A percentile compares a stretch with the other conserved stretches of the same genome.
phyloP scores from a whole-genome alignment of 2,329 filamentous ascomycete species.

The Metarhizium sp. region DNA sequence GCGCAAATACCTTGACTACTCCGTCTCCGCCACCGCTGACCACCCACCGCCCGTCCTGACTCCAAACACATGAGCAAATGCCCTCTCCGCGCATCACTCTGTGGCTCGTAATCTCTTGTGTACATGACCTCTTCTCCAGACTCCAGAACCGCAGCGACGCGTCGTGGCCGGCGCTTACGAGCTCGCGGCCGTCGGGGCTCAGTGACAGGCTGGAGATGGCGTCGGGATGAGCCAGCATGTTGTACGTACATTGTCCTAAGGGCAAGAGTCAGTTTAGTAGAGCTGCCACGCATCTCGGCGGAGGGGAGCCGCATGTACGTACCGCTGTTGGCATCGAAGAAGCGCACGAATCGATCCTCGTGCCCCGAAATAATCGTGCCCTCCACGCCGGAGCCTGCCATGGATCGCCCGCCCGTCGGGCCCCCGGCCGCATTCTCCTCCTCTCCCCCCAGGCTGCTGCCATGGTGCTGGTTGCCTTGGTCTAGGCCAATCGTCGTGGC shows the following conservation, averaged over 20 bases:
- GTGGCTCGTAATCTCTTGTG: conserved; percentile 89
- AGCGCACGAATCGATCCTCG: conserved; percentile 90
- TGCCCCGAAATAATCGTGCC: conserved; percentile 94
- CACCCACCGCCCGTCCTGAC: conserved; percentile 87
- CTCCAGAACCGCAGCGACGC: conserved; percentile 95
- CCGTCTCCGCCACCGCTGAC: conserved; percentile 92
- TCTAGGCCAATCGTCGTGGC: conserved; percentile 79
- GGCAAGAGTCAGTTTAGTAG: background rate
- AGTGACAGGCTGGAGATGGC: conserved; percentile 87
- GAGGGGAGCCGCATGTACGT: conserved; percentile 33
- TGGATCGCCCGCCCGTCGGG: conserved; percentile 60
- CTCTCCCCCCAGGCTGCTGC: conserved; percentile 57
- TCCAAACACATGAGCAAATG: conserved; percentile 91
- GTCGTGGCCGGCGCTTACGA: conserved; percentile 93
- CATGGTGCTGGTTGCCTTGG: conserved; percentile 45
- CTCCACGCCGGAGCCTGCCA: conserved; percentile 71
- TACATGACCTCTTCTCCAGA: conserved; percentile 88
- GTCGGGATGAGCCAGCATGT: conserved; percentile 92
- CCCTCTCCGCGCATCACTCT: conserved; percentile 93
- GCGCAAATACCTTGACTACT: conserved; percentile 82
- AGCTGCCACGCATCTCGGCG: background rate
- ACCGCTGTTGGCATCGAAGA: conserved; percentile 99
- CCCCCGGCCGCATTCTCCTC: conserved; percentile 60
- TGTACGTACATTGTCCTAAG: conserved; percentile 97
- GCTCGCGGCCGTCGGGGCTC: conserved; percentile 85